phyloP scores from a whole-genome alignment of 1,139 yeast genomes.

The Geotrichum restrictum region DNA sequence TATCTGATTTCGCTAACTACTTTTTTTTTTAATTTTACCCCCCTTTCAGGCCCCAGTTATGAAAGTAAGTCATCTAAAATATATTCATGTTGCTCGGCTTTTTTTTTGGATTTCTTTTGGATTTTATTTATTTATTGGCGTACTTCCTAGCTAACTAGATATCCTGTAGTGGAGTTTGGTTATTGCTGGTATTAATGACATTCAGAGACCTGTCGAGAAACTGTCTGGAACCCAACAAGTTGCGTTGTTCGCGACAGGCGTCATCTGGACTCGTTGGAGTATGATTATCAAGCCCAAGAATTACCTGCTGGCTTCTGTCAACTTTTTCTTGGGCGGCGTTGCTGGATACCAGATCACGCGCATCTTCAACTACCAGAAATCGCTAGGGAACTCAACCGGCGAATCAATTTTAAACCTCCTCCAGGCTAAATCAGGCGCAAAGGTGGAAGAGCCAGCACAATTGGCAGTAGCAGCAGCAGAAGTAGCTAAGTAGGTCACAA shows the following conservation, averaged over 20 bases:
- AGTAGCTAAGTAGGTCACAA: too few relatives aligned
- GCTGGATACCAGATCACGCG: constrained; percentile 82
- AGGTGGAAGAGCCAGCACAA: constrained; percentile 25
- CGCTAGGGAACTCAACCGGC: constrained; percentile 48
- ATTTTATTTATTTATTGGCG: constrained; percentile 1
- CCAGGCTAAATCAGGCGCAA: constrained; percentile 68
- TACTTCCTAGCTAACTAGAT: not conserved
- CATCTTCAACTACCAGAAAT: constrained; percentile 59
- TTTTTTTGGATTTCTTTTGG: not conserved
- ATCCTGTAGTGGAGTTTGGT: constrained; percentile 75
- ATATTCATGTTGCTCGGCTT: not conserved
- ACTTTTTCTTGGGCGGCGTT: constrained; percentile 86
- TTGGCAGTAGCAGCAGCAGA: too few relatives aligned
- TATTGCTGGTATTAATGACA: constrained; percentile 85
- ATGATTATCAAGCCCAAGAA: constrained; percentile 88
- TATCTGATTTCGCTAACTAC: too few relatives aligned
- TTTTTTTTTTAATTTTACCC: not conserved
- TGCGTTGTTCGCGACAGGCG: constrained; percentile 87
- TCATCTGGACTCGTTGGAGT: constrained; percentile 98
- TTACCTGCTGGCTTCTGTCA: constrained; percentile 81
- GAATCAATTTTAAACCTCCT: constrained; percentile 58
- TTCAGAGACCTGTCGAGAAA: constrained; percentile 85
- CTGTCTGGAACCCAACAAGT: constrained; percentile 88
- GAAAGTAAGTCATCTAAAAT: constrained; percentile 37
- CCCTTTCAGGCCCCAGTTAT: constrained; percentile 48